These are phyloP conservation scores for Fusarium sp. DNA, from an alignment of 2,329 filamentous ascomycete genomes.

Conservation along the genomic window DNA sequence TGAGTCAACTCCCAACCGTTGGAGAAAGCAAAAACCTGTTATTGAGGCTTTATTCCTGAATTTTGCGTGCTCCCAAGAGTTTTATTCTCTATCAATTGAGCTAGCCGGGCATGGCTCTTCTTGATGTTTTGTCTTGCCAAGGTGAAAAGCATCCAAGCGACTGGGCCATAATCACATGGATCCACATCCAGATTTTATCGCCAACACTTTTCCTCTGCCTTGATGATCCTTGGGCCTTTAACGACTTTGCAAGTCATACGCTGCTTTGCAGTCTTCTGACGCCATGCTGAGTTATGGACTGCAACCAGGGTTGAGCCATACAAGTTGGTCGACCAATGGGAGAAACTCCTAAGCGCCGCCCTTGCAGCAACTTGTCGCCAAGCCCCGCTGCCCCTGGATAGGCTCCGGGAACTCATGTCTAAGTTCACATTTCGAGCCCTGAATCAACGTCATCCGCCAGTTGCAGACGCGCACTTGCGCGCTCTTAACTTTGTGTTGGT, in stretches of 20 bases:
- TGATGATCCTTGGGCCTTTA: background rate
- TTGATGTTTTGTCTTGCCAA: too few species aligned
- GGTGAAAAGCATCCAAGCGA: too few species aligned
- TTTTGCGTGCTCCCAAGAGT: too few species aligned
- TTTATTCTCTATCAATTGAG: too few species aligned
- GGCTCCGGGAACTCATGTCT: constrained; percentile 32
- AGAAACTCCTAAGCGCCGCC: constrained; percentile 44
- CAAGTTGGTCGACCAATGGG: constrained; percentile 40
- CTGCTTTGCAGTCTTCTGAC: constrained; percentile 20
- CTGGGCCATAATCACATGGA: background rate
- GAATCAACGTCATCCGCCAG: constrained; percentile 30
- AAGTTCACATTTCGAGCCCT: constrained; percentile 18
- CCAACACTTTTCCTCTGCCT: constrained; percentile 1
- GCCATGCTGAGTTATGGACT: constrained; percentile 33
- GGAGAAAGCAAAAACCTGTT: too few species aligned
- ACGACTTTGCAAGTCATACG: constrained; percentile 3
- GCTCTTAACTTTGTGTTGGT: constrained; percentile 3
- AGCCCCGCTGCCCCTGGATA: constrained; percentile 38
- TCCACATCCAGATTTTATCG: background rate
- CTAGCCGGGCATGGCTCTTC: too few species aligned
- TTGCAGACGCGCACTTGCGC: constrained; percentile 24
- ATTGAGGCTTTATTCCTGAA: too few species aligned
- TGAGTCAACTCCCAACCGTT: too few species aligned
- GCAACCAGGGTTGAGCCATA: constrained; percentile 38
- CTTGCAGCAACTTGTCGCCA: constrained; percentile 42